Percentiles rank a stretch among this genome's conserved stretches.
Conservation (phyloP, 129 eudicot genomes). For the Pulicaria dysenterica region DNA sequence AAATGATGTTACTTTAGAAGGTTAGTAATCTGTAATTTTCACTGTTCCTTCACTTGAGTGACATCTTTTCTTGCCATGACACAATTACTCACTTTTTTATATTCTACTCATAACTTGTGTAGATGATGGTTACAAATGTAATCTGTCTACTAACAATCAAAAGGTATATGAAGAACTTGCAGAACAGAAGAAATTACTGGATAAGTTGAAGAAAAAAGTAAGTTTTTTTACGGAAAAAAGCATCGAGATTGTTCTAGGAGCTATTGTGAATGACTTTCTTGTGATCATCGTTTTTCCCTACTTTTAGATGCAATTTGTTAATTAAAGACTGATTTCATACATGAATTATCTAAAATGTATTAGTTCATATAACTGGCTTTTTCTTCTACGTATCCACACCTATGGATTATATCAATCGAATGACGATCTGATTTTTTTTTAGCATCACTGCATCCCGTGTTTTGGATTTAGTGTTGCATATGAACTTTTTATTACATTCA, state of each 20-base stretch:
- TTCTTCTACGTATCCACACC: background rate
- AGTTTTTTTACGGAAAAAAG: slow-evolving; percentile 16
- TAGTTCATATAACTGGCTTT: background rate
- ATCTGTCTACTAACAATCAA: slow-evolving; percentile 47
- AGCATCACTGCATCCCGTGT: background rate
- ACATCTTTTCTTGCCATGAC: background rate
- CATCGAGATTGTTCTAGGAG: background rate
- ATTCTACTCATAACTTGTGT: slow-evolving; percentile 24
- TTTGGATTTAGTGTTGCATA: background rate
- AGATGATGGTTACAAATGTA: slow-evolving; percentile 44
- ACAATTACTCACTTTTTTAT: background rate
- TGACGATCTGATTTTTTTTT: background rate
- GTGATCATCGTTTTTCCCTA: background rate
- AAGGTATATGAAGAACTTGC: slow-evolving; percentile 56
- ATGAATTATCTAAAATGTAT: background rate
- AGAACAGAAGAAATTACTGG: slow-evolving; percentile 57
- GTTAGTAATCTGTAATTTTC: slow-evolving; percentile 33
- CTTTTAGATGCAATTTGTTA: background rate
- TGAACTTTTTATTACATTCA: no score
- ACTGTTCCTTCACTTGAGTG: slow-evolving; percentile 4
- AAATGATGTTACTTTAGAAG: slow-evolving; percentile 50
- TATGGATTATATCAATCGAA: background rate
- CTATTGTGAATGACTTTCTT: background rate
- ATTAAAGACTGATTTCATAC: background rate
- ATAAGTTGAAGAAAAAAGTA: slow-evolving; percentile 74